Percentiles rank a stretch among this genome's conserved stretches.
Conservation (phyloP, 768 basidiomycete genomes). For the Pleurotus tuoliensis region DNA sequence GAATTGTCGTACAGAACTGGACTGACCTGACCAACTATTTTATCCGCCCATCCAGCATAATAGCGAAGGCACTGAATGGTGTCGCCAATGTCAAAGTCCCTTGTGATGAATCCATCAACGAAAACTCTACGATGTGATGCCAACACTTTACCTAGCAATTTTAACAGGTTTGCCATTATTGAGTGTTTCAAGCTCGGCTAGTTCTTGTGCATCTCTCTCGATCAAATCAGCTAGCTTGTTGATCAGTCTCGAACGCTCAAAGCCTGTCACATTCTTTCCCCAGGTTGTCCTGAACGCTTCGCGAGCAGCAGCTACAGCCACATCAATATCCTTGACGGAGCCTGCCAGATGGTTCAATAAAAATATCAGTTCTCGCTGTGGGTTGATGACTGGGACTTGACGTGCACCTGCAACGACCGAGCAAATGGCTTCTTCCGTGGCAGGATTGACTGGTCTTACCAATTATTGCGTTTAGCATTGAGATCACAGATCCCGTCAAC, state of each 20-base stretch:
- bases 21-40: constrained; percentile 79
- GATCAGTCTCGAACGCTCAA: constrained; percentile 75
- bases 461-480: constrained; percentile 17
- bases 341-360: constrained; percentile 29
- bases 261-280: constrained; percentile 86
- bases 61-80: constrained; percentile 78
- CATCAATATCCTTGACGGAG: constrained; percentile 74
- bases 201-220: constrained; percentile 75
- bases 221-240: constrained; percentile 89
- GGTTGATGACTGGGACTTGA: not conserved
- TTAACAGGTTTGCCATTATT: constrained; percentile 92
- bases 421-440: constrained; percentile 72
- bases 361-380: not conserved
- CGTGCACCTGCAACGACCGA: constrained; percentile 57
- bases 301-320: constrained; percentile 80
- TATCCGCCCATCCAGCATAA: constrained; percentile 96
- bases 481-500: constrained; percentile 12
- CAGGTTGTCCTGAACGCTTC: constrained; percentile 81
- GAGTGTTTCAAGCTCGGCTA: constrained; percentile 80
- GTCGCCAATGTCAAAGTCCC: constrained; percentile 81
- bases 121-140: not conserved
- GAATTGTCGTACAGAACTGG: not conserved
- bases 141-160: constrained; percentile 30
- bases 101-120: constrained; percentile 18
- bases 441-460: constrained; percentile 65